These are phyloP conservation scores for Capronia coronata DNA, from an alignment of 2,329 filamentous ascomycete species.

Conservation along the genomic window DNA sequence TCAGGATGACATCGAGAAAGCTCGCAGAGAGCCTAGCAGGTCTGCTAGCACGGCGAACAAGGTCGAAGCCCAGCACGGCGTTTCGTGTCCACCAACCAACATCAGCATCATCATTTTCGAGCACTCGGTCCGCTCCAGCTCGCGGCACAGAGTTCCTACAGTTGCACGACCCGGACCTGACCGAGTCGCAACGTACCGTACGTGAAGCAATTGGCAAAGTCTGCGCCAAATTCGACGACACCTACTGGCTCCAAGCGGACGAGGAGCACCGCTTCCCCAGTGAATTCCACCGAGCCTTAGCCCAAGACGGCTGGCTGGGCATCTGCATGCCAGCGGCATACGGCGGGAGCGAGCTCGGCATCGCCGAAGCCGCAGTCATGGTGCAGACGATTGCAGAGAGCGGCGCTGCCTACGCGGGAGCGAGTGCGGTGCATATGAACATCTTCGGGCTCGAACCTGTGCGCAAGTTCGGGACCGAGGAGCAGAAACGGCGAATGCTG, in stretches of 20 bases:
- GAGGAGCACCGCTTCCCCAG: slow-evolving; percentile 35
- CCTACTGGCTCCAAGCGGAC: slow-evolving; percentile 41
- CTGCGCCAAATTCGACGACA: slow-evolving; percentile 38
- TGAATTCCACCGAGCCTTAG: slow-evolving; percentile 39
- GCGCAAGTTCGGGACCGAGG: slow-evolving; percentile 40
- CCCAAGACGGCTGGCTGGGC: slow-evolving; percentile 41
- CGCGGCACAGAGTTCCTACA: slow-evolving; percentile 29
- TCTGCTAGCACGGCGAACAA: slow-evolving; percentile 17
- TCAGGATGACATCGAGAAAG: too few species aligned
- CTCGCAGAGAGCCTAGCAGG: too few species aligned
- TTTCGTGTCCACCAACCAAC: slow-evolving; percentile 15
- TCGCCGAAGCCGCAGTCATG: slow-evolving; percentile 42
- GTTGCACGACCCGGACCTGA: slow-evolving; percentile 34
- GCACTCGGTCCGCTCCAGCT: slow-evolving; percentile 22
- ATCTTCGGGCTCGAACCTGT: slow-evolving; percentile 45
- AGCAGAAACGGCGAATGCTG: slow-evolving; percentile 39
- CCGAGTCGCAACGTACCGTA: slow-evolving; percentile 38
- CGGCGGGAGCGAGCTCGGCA: slow-evolving; percentile 40
- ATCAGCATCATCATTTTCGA: slow-evolving; percentile 16
- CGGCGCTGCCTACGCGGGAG: slow-evolving; percentile 40
- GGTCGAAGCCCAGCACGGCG: not conserved
- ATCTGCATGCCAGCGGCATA: slow-evolving; percentile 41
- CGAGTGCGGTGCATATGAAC: slow-evolving; percentile 44
- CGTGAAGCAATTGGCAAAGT: slow-evolving; percentile 42
- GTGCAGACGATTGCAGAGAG: slow-evolving; percentile 45